Evolutionary conservation across 257 asterid genomes (phyloP).

Genomic region (Solanum paucissectum): DNA sequence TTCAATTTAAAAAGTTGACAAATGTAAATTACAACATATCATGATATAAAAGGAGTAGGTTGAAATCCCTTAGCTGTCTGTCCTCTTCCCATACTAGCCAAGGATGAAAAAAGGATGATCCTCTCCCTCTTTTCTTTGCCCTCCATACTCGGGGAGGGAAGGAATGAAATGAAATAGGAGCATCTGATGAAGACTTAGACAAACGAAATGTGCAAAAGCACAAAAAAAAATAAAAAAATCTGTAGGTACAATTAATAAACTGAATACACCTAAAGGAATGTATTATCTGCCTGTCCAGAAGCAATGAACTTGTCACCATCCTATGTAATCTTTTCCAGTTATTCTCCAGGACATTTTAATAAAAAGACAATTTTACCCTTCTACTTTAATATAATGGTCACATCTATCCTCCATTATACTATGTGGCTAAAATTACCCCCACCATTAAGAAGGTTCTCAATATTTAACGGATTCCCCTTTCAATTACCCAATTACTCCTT

Average conservation of each 20-base stretch:
- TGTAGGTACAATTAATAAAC: not conserved
- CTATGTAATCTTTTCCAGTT: not conserved
- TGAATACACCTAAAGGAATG: not conserved
- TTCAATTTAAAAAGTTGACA: not conserved
- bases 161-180: not conserved
- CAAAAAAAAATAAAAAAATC: not conserved
- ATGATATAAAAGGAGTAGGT: not conserved
- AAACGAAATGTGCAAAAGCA: not conserved
- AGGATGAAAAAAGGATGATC: not conserved
- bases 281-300: not conserved
- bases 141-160: not conserved
- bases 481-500: not conserved
- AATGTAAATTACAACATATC: not conserved
- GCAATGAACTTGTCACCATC: not conserved
- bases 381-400: not conserved
- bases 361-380: not conserved
- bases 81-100: not conserved
- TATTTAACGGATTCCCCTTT: not conserved
- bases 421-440: not conserved
- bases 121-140: not conserved
- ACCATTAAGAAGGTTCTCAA: not conserved
- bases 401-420: not conserved
- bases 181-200: not conserved
- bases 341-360: not conserved
- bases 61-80: not conserved